Evolutionary conservation across 768 basidiomycete genomes (phyloP).

Genomic region (Trametes coccinea): DNA sequence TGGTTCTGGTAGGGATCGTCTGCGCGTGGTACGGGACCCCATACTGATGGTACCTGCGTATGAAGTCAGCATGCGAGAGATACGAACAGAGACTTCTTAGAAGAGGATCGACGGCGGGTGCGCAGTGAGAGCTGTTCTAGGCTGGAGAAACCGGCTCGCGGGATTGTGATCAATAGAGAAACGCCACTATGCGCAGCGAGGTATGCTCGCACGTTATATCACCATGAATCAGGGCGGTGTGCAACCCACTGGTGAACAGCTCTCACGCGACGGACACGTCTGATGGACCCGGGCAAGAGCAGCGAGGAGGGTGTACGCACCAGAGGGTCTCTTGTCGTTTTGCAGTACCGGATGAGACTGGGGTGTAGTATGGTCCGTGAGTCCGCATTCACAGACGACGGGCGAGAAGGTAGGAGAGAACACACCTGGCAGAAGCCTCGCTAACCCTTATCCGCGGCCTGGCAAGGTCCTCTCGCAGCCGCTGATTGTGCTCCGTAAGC

Average conservation of each 20-base stretch:
- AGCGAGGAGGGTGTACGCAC: slow-evolving; percentile 45
- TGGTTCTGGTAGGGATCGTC: slow-evolving; percentile 94
- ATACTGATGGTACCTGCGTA: slow-evolving; percentile 83
- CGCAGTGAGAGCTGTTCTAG: slow-evolving; percentile 11
- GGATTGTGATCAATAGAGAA: neutral
- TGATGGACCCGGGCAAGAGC: neutral
- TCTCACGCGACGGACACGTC: neutral
- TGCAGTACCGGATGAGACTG: slow-evolving; percentile 93
- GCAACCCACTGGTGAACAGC: neutral
- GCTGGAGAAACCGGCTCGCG: neutral
- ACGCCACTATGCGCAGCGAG: neutral
- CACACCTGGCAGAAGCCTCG: slow-evolving; percentile 86
- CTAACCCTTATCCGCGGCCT: slow-evolving; percentile 89
- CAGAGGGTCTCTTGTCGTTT: slow-evolving; percentile 87
- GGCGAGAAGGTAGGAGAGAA: slow-evolving; percentile 14
- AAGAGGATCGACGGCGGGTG: neutral
- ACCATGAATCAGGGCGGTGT: neutral
- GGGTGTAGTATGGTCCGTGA: neutral
- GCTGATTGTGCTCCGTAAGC: slow-evolving; percentile 90
- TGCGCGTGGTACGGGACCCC: slow-evolving; percentile 87
- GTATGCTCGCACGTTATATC: neutral
- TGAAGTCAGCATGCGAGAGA: slow-evolving; percentile 5
- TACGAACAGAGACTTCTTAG: neutral
- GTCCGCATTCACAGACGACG: neutral
- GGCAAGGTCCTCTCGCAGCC: slow-evolving; percentile 85